Evolutionary conservation across 1,284 basidiomycete species (phyloP), one percentile per base, ranked within the genome.

Genomic region (Puccinia polysora): DNA sequence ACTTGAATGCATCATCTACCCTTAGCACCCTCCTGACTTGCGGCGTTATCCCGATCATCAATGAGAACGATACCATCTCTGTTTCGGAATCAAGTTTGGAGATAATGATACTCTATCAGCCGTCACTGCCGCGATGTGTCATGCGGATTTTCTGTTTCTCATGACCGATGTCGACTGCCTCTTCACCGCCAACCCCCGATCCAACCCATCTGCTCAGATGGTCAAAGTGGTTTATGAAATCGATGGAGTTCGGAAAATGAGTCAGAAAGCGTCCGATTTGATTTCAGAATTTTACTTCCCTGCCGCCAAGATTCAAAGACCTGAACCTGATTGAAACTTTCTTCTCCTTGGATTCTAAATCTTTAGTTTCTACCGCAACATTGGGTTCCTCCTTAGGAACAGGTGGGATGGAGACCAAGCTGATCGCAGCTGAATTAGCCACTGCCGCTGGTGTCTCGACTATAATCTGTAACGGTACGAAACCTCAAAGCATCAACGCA

Each of bases 51-150:
- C 93, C 86, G 10, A 96, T 97, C 74, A 91, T 97, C 72, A 97
- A 97, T 80, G 93, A 97, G 80, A 97, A 97, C 77, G 93, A 97
- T 79, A 96, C 93, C 0, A 87, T 97, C 6, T 60, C 67, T 2
- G 56, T 70, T 15, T 77, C 76, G 1, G 95, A 99, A 96, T 98
- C 76, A 95, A 95, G 88, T 99, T 98, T 78, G 95, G 96, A 63
- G 96, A 98, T 82, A 98, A 98, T 79, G 96, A 99, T 79, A 97
- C 95, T 0, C 83, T 99, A 20, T 97, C 93, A 32, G 95, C 95
- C 23, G 94, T 98, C 76, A 93, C 95, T 0, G 90, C 93, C 0
- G 91, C 91, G 3, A 94, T 99, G 87, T 88, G 97, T 28, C 91
- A 97, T 76, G 95, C 95, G 15, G 94, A 98, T 80, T 98, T 93